A percentile compares a stretch with the other conserved stretches of the same genome.
Evolutionary conservation across 2,329 filamentous ascomycete genomes (phyloP).

Genomic region (Oidium heveae): DNA sequence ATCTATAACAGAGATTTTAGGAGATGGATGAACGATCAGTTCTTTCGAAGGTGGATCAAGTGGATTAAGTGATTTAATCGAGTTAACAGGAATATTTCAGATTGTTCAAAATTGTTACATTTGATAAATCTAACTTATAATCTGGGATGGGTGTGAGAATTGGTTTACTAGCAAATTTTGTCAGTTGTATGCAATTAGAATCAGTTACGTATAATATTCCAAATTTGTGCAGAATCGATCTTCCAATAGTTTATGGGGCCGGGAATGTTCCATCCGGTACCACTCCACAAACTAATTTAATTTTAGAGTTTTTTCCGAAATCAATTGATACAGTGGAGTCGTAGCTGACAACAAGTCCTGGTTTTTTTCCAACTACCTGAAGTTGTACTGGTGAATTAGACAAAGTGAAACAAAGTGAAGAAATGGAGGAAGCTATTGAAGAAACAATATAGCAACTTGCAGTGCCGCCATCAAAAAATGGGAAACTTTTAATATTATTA

Average conservation of each 20-base stretch:
- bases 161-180: background rate
- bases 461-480: background rate
- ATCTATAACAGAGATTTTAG: background rate
- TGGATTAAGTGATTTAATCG: background rate
- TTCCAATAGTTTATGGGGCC: background rate
- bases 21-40: background rate
- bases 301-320: background rate
- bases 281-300: background rate
- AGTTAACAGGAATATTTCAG: too few species aligned
- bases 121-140: background rate
- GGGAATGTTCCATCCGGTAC: slow-evolving; percentile 1
- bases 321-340: background rate
- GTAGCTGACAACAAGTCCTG: background rate
- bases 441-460: background rate
- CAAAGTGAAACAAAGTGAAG: background rate
- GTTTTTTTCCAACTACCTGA: background rate
- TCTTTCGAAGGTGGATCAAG: background rate
- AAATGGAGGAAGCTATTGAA: background rate
- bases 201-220: background rate
- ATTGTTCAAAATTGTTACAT: background rate
- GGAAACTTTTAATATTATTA: background rate
- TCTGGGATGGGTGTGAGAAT: background rate
- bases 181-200: background rate
- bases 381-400: background rate
- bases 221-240: background rate